Evolutionary conservation across 2,329 filamentous ascomycete genomes (phyloP).

Genomic region (Fusarium sp.): DNA sequence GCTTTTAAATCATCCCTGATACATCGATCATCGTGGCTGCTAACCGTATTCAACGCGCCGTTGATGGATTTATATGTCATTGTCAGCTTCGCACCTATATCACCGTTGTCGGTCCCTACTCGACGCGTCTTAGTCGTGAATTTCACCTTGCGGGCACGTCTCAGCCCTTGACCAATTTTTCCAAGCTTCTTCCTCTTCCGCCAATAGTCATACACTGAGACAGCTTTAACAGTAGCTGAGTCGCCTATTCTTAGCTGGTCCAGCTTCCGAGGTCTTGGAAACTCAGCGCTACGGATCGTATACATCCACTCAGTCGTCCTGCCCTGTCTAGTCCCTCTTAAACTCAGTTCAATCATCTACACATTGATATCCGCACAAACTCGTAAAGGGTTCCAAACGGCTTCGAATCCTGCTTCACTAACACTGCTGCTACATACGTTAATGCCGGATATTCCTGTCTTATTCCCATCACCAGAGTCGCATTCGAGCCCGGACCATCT

Average conservation of each 20-base stretch:
- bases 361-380: slow-evolving; percentile 30
- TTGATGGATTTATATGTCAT: slow-evolving; percentile 29
- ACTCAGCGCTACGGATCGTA: slow-evolving; percentile 17
- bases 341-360: slow-evolving; percentile 18
- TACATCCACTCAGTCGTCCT: slow-evolving; percentile 25
- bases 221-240: slow-evolving; percentile 20
- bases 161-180: slow-evolving; percentile 3
- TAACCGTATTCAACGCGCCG: slow-evolving; percentile 28
- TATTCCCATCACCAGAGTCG: slow-evolving; percentile 31
- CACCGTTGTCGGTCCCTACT: slow-evolving; percentile 16
- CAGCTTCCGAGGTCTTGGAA: slow-evolving; percentile 24
- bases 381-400: slow-evolving; percentile 14
- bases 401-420: slow-evolving; percentile 19
- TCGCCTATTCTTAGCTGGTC: slow-evolving; percentile 21
- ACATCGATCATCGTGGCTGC: slow-evolving; percentile 28
- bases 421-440: slow-evolving; percentile 16
- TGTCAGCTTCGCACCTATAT: slow-evolving; percentile 14
- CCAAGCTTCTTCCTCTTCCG: slow-evolving; percentile 15
- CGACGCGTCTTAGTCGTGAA: slow-evolving; percentile 16
- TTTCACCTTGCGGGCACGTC: slow-evolving; percentile 6
- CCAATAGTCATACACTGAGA: slow-evolving; percentile 13
- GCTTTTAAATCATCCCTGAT: slow-evolving; percentile 24
- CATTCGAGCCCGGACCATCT: slow-evolving; percentile 36
- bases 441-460: slow-evolving; percentile 11
- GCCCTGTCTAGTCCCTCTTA: background rate